Base-by-base conservation (phyloP, 371 early-diverging fungal genomes). In the Zopfochytrium polystomum region DNA sequence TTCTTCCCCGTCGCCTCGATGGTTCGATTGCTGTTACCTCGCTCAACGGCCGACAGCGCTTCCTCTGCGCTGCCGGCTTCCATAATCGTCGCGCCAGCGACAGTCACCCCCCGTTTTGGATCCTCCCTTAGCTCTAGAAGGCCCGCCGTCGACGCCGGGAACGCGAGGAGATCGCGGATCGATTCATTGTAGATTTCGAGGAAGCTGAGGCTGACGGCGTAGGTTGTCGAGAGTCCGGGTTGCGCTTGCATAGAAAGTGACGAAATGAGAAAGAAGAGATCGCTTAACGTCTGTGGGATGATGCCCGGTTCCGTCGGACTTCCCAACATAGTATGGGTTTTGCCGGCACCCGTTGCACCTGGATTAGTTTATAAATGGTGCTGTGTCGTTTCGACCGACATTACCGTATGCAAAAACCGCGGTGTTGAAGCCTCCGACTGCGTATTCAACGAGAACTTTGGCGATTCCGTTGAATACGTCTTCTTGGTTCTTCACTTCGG, bases 151-250 rank as follows among this genome's bases (percentile, higher is more conserved):
- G 80, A 68, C 56, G 45, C 38, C n/a, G 59, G 50, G 38, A n/a
- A n/a, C n/a, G 7, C 18, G 22, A 99, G 72, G 23, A 99, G 77
- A 74, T 99, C 99, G 30, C 87, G 83, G 49, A 99, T 79, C 42
- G 96, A 92, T 70, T 99, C 99, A 67, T 99, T 99, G 80, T 99
- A 99, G 27, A 99, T 83, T 70, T 98, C 97, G 53, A 95, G 74
- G 60, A 92, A 94, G 0, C 91, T 90, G 6, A 94, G 52, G n/a
- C 84, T 70, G 2, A 83, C 76, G 31, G 71, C 66, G 50, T 59
- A 62, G 26, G 26, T 49, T 31, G 47, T n/a, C 31, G 33, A 23
- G 20, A 6, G 11, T n/a, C 48, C 25, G 25, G 52, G 38, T 49
- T 49, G 52, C 5, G 27, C 53, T 9, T 44, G 35, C 13, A 56